Percentiles rank a stretch among this genome's conserved stretches.
Conservation (phyloP, 805 yeast genomes). For the Candida chauliodis region DNA sequence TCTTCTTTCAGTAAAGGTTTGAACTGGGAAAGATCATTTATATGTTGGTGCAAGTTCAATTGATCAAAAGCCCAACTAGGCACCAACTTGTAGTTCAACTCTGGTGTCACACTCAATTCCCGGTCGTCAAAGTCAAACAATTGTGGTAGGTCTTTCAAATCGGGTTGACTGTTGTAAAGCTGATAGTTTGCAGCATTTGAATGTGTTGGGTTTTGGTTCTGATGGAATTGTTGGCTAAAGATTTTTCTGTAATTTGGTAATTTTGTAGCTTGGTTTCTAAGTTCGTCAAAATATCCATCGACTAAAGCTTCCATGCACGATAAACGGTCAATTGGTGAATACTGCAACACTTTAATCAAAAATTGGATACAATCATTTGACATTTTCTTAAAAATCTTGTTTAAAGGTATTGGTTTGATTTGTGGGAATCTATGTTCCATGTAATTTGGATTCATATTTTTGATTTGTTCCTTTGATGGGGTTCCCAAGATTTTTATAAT, state of each 20-base stretch:
- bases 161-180: constrained; percentile 36
- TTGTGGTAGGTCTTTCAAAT: constrained; percentile 42
- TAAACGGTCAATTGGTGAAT: constrained; percentile 65
- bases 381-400: constrained; percentile 60
- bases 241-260: constrained; percentile 43
- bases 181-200: constrained; percentile 43
- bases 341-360: constrained; percentile 55
- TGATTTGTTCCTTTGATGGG: constrained; percentile 87
- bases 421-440: constrained; percentile 96
- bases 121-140: constrained; percentile 51
- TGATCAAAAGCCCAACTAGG: constrained; percentile 32
- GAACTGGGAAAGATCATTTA: constrained; percentile 31
- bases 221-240: constrained; percentile 35
- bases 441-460: constrained; percentile 93
- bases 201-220: constrained; percentile 17
- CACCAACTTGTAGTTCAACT: constrained; percentile 35
- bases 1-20: constrained; percentile 38
- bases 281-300: constrained; percentile 54
- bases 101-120: constrained; percentile 46
- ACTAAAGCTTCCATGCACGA: constrained; percentile 53
- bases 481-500: constrained; percentile 95
- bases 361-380: constrained; percentile 53
- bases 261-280: constrained; percentile 35
- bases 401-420: constrained; percentile 72
- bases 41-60: constrained; percentile 22